These are phyloP conservation scores for Phytophthora aleatoria DNA, from an alignment of 352 stramenopile genomes.

Conservation along the genomic window DNA sequence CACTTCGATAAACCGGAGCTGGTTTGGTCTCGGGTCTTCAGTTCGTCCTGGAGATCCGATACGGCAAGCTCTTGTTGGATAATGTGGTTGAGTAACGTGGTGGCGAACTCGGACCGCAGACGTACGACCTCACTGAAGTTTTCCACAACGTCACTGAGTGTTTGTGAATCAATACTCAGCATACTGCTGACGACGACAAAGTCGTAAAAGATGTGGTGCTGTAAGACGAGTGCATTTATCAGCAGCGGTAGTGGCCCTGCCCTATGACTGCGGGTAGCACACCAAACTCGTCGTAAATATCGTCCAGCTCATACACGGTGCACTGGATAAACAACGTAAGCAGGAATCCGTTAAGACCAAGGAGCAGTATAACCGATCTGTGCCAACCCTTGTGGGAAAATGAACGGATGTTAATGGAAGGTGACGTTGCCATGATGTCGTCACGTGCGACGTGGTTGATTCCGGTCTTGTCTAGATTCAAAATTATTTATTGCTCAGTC, in stretches of 20 bases:
- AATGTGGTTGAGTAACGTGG: conserved; percentile 33
- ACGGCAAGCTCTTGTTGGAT: conserved; percentile 19
- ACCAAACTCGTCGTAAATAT: conserved; percentile 42
- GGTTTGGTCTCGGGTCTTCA: conserved; percentile 33
- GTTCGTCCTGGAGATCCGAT: conserved; percentile 36
- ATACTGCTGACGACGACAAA: conserved; percentile 65
- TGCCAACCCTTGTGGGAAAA: conserved; percentile 74
- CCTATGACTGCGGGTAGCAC: conserved; percentile 37
- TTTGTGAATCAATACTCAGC: conserved; percentile 49
- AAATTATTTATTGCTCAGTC: no score
- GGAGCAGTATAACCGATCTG: conserved; percentile 52
- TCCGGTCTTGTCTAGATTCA: no score
- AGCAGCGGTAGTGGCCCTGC: conserved; percentile 46
- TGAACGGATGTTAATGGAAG: conserved; percentile 32
- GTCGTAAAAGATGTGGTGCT: conserved; percentile 60
- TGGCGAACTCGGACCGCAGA: conserved; percentile 53
- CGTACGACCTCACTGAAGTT: conserved; percentile 66
- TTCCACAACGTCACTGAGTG: conserved; percentile 60
- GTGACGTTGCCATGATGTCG: conserved; percentile 11
- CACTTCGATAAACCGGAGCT: conserved; percentile 42
- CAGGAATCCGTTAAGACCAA: conserved; percentile 72
- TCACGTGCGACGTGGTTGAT: no score
- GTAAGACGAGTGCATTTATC: conserved; percentile 55
- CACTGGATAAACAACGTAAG: conserved; percentile 61
- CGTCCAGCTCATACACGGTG: conserved; percentile 47